Evolutionary conservation across 768 basidiomycete species (phyloP), one percentile per base, ranked within the genome.

Genomic region (Filobasidium wieringae): DNA sequence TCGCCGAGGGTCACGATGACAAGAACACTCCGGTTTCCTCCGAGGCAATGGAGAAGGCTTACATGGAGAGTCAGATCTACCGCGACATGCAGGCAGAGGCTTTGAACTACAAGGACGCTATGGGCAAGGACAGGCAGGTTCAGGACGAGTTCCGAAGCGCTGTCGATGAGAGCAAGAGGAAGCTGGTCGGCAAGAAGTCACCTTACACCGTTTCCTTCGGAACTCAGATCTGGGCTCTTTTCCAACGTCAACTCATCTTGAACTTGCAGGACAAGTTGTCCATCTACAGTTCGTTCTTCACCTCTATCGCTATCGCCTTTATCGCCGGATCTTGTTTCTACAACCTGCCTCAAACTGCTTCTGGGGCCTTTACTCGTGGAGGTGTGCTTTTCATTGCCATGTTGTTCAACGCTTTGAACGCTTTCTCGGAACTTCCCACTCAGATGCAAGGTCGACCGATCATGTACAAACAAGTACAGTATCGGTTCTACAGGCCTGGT

Each of bases 311-410:
- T 31, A 58, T 58, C 40, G 57, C 82, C n/a, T 66, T 87, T 45
- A 79, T 87, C 39, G 77, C 86, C 63, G 88, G 88, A 33, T 82
- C 79, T 7, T 81, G 84, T 7, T 93, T 82, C 76, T 81, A 83
- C 66, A 81, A 84, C 49, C 79, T 85, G 50, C 86, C 87, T 1
- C 66, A 79, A 14, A 84, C 85, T 0, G 81, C 89, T 6, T 79
- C 80, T 39, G 90, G 90, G 31, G 87, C 84, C 0, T 95, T 95
- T 75, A 89, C 88, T 26, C 82, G 89, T 61, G 88, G 87, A 45
- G 79, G 86, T 73, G 81, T 89, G 30, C 80, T 92, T 53, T 90
- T 91, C 70, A 69, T 77, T 55, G 74, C 73, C 61, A 70, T 75
- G 51, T 57, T 72, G n/a, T 73, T 73, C 63, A 72, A 62, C 59